phyloP scores from a whole-genome alignment of 2,329 filamentous ascomycete genomes.

The Hypoxylon sp. region DNA sequence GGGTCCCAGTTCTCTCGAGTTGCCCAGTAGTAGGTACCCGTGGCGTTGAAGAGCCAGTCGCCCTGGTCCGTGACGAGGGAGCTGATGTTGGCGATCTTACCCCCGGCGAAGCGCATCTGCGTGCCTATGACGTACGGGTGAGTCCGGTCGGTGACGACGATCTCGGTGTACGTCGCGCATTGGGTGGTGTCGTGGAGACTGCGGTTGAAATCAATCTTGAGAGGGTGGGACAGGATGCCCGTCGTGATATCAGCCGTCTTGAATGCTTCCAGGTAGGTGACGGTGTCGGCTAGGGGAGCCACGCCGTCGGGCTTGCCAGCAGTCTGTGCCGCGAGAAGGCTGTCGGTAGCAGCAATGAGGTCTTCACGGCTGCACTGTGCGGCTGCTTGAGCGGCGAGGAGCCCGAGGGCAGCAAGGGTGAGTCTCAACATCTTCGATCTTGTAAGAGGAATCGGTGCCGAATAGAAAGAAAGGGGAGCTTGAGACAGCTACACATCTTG shows the following conservation, averaged over 20 bases:
- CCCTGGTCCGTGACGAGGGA: slow-evolving; percentile 55
- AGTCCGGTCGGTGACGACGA: slow-evolving; percentile 53
- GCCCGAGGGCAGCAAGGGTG: slow-evolving; percentile 40
- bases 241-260: slow-evolving; percentile 51
- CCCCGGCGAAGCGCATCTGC: slow-evolving; percentile 53
- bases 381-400: slow-evolving; percentile 41
- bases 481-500: slow-evolving; percentile 10
- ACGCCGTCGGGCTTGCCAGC: slow-evolving; percentile 43
- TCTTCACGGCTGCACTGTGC: slow-evolving; percentile 49
- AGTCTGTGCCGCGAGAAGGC: slow-evolving; percentile 50
- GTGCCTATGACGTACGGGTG: slow-evolving; percentile 59
- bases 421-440: slow-evolving; percentile 44
- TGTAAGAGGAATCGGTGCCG: slow-evolving; percentile 13
- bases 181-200: slow-evolving; percentile 57
- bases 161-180: slow-evolving; percentile 58
- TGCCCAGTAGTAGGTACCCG: slow-evolving; percentile 56
- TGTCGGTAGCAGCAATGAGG: slow-evolving; percentile 49
- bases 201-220: slow-evolving; percentile 57
- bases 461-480: slow-evolving; percentile 13
- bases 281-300: slow-evolving; percentile 37
- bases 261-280: slow-evolving; percentile 56
- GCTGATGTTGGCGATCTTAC: slow-evolving; percentile 52
- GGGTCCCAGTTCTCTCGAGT: slow-evolving; percentile 55
- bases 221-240: slow-evolving; percentile 54
- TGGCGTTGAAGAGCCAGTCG: slow-evolving; percentile 59